Percentiles rank a stretch among this genome's conserved stretches.
These are phyloP conservation scores for Xylaria flabelliformis DNA, from an alignment of 495 filamentous ascomycete genomes.

Conservation along the genomic window DNA sequence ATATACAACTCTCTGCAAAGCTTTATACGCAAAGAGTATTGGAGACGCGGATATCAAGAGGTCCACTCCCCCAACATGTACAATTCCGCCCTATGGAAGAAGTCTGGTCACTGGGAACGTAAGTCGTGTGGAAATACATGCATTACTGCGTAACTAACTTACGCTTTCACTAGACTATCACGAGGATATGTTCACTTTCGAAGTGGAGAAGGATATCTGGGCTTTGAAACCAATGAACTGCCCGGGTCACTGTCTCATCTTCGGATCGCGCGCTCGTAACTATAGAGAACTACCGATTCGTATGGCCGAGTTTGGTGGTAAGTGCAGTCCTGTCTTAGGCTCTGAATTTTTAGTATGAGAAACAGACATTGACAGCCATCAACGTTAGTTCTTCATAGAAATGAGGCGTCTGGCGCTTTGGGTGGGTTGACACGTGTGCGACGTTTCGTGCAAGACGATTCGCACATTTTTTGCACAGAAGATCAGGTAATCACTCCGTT, in stretches of 20 bases:
- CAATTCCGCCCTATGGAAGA: constrained; percentile 88
- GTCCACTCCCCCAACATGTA: constrained; percentile 97
- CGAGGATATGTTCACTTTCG: constrained; percentile 95
- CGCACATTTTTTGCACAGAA: constrained; percentile 88
- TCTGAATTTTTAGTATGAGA: not conserved
- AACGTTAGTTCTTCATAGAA: constrained; percentile 73
- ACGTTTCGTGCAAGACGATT: constrained; percentile 94
- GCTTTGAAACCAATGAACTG: constrained; percentile 99
- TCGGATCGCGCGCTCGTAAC: constrained; percentile 76
- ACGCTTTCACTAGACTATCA: constrained; percentile 68
- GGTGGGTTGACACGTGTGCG: constrained; percentile 89
- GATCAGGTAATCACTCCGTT: constrained; percentile 46
- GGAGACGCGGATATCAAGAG: constrained; percentile 92
- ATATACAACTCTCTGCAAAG: constrained; percentile 88
- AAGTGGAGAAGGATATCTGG: constrained; percentile 86
- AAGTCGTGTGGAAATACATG: not conserved
- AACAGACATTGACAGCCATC: not conserved
- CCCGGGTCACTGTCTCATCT: constrained; percentile 83
- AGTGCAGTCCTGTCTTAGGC: not conserved
- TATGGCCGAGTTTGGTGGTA: constrained; percentile 88
- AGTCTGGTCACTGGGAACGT: constrained; percentile 84
- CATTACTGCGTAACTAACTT: not conserved
- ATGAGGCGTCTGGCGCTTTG: constrained; percentile 91
- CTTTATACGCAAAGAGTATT: constrained; percentile 86
- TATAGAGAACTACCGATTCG: constrained; percentile 89